Conservation (phyloP, 2,329 filamentous ascomycete genomes). For the Colletotrichum euphorbiae region DNA sequence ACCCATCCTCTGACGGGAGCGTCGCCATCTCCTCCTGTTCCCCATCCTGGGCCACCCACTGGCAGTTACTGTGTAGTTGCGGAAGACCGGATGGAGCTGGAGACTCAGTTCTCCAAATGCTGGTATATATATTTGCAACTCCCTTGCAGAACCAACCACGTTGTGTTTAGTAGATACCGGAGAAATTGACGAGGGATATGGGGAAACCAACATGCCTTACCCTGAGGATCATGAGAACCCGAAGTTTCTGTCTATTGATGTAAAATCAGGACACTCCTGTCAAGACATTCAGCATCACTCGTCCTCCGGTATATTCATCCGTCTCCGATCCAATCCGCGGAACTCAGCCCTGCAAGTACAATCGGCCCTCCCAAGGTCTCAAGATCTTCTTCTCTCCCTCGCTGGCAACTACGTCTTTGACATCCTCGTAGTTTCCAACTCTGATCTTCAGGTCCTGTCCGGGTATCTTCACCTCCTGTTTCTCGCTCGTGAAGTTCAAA, state of each 20-base stretch:
- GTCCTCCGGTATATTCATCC: neutral
- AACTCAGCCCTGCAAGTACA: slow-evolving; percentile 45
- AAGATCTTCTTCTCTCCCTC: slow-evolving; percentile 40
- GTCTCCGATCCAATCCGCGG: no score
- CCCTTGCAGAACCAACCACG: no score
- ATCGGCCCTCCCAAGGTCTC: slow-evolving; percentile 50
- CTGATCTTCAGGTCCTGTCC: slow-evolving; percentile 40
- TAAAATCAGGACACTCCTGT: slow-evolving; percentile 1
- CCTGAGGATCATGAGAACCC: neutral
- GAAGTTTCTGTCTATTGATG: slow-evolving; percentile 26
- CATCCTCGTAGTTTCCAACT: slow-evolving; percentile 49
- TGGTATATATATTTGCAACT: no score
- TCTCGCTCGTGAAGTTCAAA: slow-evolving; percentile 53
- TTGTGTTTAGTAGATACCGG: no score
- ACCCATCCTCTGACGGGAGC: no score
- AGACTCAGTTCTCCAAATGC: no score
- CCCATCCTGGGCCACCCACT: no score
- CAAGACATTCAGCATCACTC: neutral
- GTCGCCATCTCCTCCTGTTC: no score
- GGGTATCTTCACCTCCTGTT: slow-evolving; percentile 45
- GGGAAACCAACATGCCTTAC: no score
- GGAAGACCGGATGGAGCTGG: no score
- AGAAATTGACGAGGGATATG: no score
- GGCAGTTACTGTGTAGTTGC: no score
- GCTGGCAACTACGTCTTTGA: slow-evolving; percentile 26